Percentiles rank a stretch among this genome's conserved stretches.
Evolutionary conservation across 1,284 basidiomycete species (phyloP).

Genomic region (Schizophyllum amplum): DNA sequence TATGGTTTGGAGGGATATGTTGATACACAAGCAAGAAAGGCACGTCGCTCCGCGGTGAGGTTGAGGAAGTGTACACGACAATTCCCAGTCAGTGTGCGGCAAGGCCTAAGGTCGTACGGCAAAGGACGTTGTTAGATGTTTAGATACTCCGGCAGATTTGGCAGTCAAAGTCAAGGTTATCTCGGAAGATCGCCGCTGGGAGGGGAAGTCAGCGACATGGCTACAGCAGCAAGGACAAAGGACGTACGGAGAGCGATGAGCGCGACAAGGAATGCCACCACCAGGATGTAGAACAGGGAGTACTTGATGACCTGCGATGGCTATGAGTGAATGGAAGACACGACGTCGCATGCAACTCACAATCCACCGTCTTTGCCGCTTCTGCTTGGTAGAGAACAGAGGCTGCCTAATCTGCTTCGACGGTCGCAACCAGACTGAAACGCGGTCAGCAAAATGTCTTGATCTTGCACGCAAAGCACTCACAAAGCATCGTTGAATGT

Average conservation of each 20-base stretch:
- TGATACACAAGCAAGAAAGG: background rate
- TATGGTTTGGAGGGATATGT: background rate
- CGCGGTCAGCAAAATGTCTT: constrained; percentile 12
- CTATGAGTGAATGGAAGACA: constrained; percentile 9
- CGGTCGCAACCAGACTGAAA: constrained; percentile 77
- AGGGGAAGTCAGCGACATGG: constrained; percentile 9
- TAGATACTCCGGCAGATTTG: constrained; percentile 72
- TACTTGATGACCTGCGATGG: constrained; percentile 65
- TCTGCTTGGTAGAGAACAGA: constrained; percentile 91
- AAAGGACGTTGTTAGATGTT: constrained; percentile 15
- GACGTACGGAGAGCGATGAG: constrained; percentile 72
- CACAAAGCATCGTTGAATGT: constrained; percentile 87
- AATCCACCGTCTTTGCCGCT: constrained; percentile 86
- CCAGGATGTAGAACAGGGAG: constrained; percentile 74
- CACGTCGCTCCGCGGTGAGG: too few relatives aligned
- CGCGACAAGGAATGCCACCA: constrained; percentile 77
- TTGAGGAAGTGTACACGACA: background rate
- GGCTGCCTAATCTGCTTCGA: constrained; percentile 94
- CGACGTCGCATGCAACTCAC: constrained; percentile 34
- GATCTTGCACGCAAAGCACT: constrained; percentile 23
- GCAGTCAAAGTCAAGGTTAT: constrained; percentile 62
- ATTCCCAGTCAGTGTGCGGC: background rate
- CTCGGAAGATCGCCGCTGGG: constrained; percentile 62
- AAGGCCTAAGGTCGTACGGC: too few relatives aligned
- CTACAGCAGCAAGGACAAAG: background rate